Conservation (phyloP, 176 grass and related monocot genomes). For the Ampelocalamus luodianensis region DNA sequence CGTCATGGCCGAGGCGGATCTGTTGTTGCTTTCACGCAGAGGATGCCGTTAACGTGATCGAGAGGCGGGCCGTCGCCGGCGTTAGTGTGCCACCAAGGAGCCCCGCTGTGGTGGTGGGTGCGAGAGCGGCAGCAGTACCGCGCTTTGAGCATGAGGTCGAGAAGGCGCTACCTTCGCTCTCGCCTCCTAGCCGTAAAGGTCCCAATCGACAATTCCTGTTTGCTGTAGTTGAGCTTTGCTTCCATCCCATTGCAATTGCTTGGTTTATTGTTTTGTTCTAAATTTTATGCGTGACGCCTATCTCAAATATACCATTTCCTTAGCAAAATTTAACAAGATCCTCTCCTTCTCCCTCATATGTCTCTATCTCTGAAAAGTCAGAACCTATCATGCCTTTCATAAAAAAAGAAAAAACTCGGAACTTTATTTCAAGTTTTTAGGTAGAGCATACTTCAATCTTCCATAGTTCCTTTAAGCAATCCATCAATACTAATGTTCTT, state of each 20-base stretch:
- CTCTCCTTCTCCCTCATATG: not conserved
- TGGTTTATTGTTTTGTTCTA: conserved; percentile 6
- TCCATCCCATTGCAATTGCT: conserved; percentile 15
- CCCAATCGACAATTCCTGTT: conserved; percentile 14
- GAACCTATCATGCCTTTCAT: not conserved
- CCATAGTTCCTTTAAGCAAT: conserved; percentile 8
- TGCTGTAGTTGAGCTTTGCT: conserved; percentile 10
- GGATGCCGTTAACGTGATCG: conserved; percentile 86
- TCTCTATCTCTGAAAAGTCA: conserved; percentile 5
- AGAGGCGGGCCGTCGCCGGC: conserved; percentile 85
- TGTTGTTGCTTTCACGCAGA: conserved; percentile 57
- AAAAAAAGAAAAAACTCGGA: conserved; percentile 19
- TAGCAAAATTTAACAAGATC: not conserved
- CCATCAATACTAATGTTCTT: conserved; percentile 8
- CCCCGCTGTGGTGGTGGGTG: conserved; percentile 45
- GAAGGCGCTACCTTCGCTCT: conserved; percentile 96
- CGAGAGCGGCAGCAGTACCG: too few relatives aligned
- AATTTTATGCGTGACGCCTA: not conserved
- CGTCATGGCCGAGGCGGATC: conserved; percentile 51
- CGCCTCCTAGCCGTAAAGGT: conserved; percentile 98
- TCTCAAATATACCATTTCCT: conserved; percentile 1
- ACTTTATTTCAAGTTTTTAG: not conserved
- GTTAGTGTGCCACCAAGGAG: conserved; percentile 80
- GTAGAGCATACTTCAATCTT: conserved; percentile 14
- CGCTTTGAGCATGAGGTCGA: conserved; percentile 97